Percentiles rank a stretch among this genome's conserved stretches.
Conservation (phyloP, 2,329 filamentous ascomycete genomes). For the Dactylellina parvicollis region DNA sequence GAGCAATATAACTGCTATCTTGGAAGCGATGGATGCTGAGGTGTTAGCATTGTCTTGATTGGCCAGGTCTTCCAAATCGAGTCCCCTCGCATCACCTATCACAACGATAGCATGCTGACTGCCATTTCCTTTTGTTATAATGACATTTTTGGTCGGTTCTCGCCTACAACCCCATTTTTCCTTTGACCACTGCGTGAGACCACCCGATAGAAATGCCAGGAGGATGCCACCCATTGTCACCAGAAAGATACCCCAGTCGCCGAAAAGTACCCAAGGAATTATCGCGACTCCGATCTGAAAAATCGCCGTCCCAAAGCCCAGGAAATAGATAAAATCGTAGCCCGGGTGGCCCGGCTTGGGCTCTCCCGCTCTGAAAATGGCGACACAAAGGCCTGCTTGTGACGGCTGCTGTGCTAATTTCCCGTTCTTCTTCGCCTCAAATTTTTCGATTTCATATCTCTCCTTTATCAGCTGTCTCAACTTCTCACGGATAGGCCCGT, state of each 20-base stretch:
- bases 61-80: conserved; percentile 63
- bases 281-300: conserved; percentile 60
- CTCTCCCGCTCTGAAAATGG: conserved; percentile 56
- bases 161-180: conserved; percentile 63
- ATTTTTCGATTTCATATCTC: conserved; percentile 38
- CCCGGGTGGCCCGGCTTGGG: conserved; percentile 34
- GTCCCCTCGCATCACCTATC: conserved; percentile 58
- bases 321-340: conserved; percentile 58
- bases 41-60: conserved; percentile 51
- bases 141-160: conserved; percentile 57
- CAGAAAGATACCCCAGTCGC: conserved; percentile 62
- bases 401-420: conserved; percentile 35
- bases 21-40: conserved; percentile 43
- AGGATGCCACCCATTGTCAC: conserved; percentile 61
- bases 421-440: conserved; percentile 28
- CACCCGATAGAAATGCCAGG: conserved; percentile 60
- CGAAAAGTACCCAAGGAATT: conserved; percentile 58
- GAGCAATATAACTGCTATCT: conserved; percentile 56
- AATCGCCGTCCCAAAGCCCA: conserved; percentile 57
- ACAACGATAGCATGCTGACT: conserved; percentile 62
- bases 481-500: not conserved
- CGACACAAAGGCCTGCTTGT: conserved; percentile 57
- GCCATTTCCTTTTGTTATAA: conserved; percentile 63
- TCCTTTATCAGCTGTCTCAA: conserved; percentile 41
- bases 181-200: conserved; percentile 62